These are phyloP conservation scores for Taphrina flavorubra DNA, from an alignment of 1,139 yeast species.

Conservation along the genomic window DNA sequence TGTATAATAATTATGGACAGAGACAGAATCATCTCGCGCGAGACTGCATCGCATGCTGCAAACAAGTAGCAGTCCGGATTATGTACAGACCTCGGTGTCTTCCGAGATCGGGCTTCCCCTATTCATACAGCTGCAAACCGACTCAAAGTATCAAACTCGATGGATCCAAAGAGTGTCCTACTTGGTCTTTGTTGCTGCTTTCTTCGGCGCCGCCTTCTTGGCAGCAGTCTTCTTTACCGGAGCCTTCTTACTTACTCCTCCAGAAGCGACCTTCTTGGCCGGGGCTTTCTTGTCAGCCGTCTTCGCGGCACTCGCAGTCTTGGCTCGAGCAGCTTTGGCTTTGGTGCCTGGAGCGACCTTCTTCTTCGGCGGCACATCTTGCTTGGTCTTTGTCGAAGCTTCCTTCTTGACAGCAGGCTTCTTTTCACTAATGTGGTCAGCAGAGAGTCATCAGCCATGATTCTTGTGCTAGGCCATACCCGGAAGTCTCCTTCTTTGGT, in stretches of 20 bases:
- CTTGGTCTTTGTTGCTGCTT: slow-evolving; percentile 27
- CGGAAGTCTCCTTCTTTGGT: slow-evolving; percentile 47
- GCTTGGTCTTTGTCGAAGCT: slow-evolving; percentile 35
- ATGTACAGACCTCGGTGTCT: slow-evolving; percentile 5
- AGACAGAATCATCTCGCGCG: slow-evolving; percentile 6
- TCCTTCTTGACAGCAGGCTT: slow-evolving; percentile 49
- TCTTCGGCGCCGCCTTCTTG: slow-evolving; percentile 33
- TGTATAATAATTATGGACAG: slow-evolving; percentile 14
- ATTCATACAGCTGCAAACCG: slow-evolving; percentile 10
- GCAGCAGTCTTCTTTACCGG: slow-evolving; percentile 33
- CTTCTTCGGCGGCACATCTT: slow-evolving; percentile 39
- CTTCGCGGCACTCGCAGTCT: slow-evolving; percentile 17
- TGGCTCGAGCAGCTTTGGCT: slow-evolving; percentile 35
- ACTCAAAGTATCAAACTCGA: background rate
- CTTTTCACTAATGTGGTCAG: slow-evolving; percentile 44
- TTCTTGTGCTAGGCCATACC: background rate
- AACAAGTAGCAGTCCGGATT: slow-evolving; percentile 17
- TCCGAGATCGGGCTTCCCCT: background rate
- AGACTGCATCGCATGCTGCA: slow-evolving; percentile 21
- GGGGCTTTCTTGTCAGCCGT: slow-evolving; percentile 27
- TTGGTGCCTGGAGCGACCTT: slow-evolving; percentile 39
- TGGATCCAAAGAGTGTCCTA: background rate
- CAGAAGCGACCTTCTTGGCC: slow-evolving; percentile 38
- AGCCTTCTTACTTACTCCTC: slow-evolving; percentile 33
- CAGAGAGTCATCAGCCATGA: too few species aligned